Evolutionary conservation across 2,329 filamentous ascomycete genomes (phyloP).

Genomic region (Magnaporthiopsis poae): DNA sequence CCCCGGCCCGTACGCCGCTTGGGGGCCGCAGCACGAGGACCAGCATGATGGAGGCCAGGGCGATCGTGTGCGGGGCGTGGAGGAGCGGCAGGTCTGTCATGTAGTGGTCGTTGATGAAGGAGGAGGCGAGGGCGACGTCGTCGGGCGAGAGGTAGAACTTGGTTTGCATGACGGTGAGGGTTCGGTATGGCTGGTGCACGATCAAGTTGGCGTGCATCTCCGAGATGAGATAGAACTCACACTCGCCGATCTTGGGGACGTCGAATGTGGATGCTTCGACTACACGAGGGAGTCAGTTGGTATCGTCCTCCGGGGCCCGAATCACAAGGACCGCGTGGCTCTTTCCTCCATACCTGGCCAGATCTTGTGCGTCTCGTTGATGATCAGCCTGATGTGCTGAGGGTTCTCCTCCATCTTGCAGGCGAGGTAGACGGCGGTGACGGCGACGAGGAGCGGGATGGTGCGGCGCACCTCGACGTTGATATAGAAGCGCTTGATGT

Average conservation of each 20-base stretch:
- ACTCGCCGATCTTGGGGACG: slow-evolving; percentile 78
- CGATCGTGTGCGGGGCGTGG: slow-evolving; percentile 76
- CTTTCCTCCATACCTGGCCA: slow-evolving; percentile 53
- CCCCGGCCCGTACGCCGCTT: slow-evolving; percentile 2
- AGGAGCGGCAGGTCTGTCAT: slow-evolving; percentile 83
- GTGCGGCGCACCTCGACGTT: slow-evolving; percentile 84
- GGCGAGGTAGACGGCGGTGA: slow-evolving; percentile 88
- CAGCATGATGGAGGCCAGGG: slow-evolving; percentile 75
- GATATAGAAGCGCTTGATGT: slow-evolving; percentile 86
- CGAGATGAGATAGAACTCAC: slow-evolving; percentile 84
- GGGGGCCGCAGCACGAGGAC: slow-evolving; percentile 68
- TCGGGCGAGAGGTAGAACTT: slow-evolving; percentile 66
- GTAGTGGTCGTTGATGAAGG: slow-evolving; percentile 83
- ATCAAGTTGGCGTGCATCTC: slow-evolving; percentile 86
- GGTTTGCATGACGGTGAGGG: slow-evolving; percentile 59
- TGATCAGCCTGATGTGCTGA: slow-evolving; percentile 86
- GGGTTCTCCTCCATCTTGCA: slow-evolving; percentile 98
- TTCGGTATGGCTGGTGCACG: slow-evolving; percentile 82
- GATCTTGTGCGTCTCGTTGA: slow-evolving; percentile 72
- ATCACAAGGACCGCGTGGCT: background rate
- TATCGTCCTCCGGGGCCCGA: too few species aligned
- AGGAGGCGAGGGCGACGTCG: slow-evolving; percentile 67
- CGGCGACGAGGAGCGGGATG: slow-evolving; percentile 84
- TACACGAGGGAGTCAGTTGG: slow-evolving; percentile 46
- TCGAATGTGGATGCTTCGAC: slow-evolving; percentile 44